Evolutionary conservation across 1,284 basidiomycete species (phyloP).

Genomic region (Meira nashicola): DNA sequence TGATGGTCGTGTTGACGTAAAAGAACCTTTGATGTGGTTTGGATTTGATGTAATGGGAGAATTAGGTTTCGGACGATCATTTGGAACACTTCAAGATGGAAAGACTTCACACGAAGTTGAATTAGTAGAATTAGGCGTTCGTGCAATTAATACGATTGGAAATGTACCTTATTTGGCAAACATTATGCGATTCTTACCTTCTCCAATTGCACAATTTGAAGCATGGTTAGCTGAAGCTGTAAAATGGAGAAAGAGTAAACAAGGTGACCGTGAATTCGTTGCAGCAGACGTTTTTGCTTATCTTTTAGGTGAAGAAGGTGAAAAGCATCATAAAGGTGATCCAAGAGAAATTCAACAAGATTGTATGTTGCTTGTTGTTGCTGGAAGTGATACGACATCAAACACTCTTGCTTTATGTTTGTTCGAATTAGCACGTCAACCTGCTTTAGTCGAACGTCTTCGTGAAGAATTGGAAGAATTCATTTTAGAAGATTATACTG

Average conservation of each 20-base stretch:
- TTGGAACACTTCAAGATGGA: slow-evolving; percentile 3
- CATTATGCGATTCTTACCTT: slow-evolving; percentile 10
- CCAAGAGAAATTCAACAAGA: slow-evolving; percentile 4
- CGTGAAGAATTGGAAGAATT: slow-evolving; percentile 5
- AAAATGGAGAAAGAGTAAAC: slow-evolving; percentile 9
- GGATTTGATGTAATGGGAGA: slow-evolving; percentile 13
- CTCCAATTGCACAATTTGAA: slow-evolving; percentile 2
- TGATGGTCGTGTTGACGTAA: slow-evolving; percentile 2
- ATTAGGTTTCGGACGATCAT: slow-evolving; percentile 10
- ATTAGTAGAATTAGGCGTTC: slow-evolving; percentile 5
- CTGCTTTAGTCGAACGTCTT: not conserved
- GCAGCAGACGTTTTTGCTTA: slow-evolving; percentile 7
- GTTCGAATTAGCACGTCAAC: slow-evolving; percentile 5
- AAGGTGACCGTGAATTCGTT: not conserved
- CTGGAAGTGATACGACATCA: slow-evolving; percentile 6
- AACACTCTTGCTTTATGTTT: slow-evolving; percentile 9
- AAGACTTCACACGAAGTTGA: slow-evolving; percentile 3
- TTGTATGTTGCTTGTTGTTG: slow-evolving; percentile 10
- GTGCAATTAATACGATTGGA: slow-evolving; percentile 12
- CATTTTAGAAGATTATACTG: not conserved
- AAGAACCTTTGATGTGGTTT: slow-evolving; percentile 9
- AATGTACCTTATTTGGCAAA: slow-evolving; percentile 10
- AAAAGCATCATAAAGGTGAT: slow-evolving; percentile 2
- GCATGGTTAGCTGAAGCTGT: slow-evolving; percentile 4
- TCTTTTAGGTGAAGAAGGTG: slow-evolving; percentile 11